Evolutionary conservation across 495 filamentous ascomycete genomes (phyloP).

Genomic region (Aspergillus coremiiformis): DNA sequence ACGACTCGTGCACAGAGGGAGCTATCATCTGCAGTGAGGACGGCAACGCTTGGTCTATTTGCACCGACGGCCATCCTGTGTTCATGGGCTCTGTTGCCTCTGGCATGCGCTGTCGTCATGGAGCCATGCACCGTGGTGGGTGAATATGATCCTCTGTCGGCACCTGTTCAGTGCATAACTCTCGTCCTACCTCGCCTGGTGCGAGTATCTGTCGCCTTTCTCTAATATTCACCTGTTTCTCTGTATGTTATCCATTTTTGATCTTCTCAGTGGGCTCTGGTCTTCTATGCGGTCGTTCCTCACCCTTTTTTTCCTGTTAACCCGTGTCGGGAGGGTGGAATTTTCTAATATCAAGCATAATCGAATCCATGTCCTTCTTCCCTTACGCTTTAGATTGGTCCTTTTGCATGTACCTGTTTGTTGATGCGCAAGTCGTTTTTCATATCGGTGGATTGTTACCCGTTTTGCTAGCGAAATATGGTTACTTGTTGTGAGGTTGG

Average conservation of each 20-base stretch:
- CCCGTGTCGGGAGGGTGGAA: not conserved
- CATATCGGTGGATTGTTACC: too few relatives aligned
- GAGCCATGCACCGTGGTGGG: constrained; percentile 8
- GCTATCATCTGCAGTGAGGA: constrained; percentile 34
- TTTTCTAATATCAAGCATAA: too few relatives aligned
- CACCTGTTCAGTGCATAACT: too few relatives aligned
- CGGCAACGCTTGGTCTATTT: constrained; percentile 32
- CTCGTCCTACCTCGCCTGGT: constrained; percentile 1
- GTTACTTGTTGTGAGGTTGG: too few relatives aligned
- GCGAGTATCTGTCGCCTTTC: not conserved
- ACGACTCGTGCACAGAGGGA: constrained; percentile 20
- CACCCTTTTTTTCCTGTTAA: not conserved
- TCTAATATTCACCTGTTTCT: not conserved
- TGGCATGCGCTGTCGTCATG: constrained; percentile 32
- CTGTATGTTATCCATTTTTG: not conserved
- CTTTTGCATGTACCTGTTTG: too few relatives aligned
- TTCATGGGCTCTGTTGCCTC: constrained; percentile 37
- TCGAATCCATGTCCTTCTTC: too few relatives aligned
- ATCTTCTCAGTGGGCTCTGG: not conserved
- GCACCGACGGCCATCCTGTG: constrained; percentile 25
- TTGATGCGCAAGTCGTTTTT: too few relatives aligned
- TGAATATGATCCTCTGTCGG: not conserved
- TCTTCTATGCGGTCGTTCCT: not conserved
- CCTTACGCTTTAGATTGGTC: too few relatives aligned
- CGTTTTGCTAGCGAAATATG: too few relatives aligned